A percentile compares a stretch with the other conserved stretches of the same genome.
These are phyloP conservation scores for Leccinum sublutescens DNA, from an alignment of 768 basidiomycete genomes.

Conservation along the genomic window DNA sequence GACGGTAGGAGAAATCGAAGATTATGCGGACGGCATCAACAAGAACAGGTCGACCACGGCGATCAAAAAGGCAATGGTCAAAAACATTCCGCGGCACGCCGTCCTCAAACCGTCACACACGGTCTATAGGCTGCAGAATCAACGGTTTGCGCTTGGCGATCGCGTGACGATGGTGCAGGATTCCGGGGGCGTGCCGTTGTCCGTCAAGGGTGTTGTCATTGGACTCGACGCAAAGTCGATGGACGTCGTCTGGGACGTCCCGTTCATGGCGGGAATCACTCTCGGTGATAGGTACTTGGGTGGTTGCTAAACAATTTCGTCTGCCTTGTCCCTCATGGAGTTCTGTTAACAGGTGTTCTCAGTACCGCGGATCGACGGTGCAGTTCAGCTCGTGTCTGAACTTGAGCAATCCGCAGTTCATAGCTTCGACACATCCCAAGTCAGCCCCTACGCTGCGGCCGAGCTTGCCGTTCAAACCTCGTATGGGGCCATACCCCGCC, in stretches of 20 bases:
- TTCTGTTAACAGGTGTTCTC: conserved; percentile 63
- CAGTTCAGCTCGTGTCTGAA: conserved; percentile 89
- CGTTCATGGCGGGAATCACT: conserved; percentile 91
- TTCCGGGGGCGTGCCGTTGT: conserved; percentile 86
- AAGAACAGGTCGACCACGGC: conserved; percentile 54
- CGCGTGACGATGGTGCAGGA: conserved; percentile 96
- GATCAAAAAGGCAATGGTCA: conserved; percentile 92
- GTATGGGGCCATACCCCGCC: conserved; percentile 62
- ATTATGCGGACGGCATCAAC: conserved; percentile 66
- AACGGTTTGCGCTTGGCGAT: conserved; percentile 85
- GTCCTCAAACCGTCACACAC: conserved; percentile 93
- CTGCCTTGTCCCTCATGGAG: background rate
- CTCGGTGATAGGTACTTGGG: conserved; percentile 68
- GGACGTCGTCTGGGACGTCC: conserved; percentile 95
- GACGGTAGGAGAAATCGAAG: conserved; percentile 77
- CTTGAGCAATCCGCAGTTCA: conserved; percentile 80
- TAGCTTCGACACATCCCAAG: conserved; percentile 68
- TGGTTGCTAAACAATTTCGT: background rate
- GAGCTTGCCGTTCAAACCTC: conserved; percentile 59
- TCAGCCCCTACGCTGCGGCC: conserved; percentile 47
- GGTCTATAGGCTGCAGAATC: conserved; percentile 84
- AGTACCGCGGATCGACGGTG: conserved; percentile 88
- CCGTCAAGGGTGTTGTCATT: conserved; percentile 91
- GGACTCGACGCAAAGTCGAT: conserved; percentile 83
- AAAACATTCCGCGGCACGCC: conserved; percentile 88